Conservation (phyloP, 768 basidiomycete species). For the Boletus coccyginus region DNA sequence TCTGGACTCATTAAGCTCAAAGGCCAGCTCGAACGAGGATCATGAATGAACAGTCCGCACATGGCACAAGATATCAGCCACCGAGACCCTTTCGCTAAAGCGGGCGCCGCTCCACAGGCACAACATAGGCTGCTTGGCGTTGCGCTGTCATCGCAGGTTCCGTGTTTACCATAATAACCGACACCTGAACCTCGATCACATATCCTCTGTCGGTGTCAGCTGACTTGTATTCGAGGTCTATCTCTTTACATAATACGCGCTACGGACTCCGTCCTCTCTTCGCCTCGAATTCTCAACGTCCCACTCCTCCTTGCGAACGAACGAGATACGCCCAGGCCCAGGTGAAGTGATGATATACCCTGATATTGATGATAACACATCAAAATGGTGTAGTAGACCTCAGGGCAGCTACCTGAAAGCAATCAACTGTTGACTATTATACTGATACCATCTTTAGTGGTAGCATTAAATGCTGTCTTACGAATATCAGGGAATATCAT, state of each 20-base stretch:
- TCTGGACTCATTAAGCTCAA: slow-evolving; percentile 30
- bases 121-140: neutral
- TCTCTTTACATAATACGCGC: neutral
- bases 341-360: no score
- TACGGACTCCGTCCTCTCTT: slow-evolving; percentile 79
- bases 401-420: no score
- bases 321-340: slow-evolving; percentile 70
- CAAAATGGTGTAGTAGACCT: no score
- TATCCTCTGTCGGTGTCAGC: neutral
- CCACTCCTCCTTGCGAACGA: slow-evolving; percentile 96
- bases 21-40: slow-evolving; percentile 25
- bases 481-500: no score
- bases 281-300: slow-evolving; percentile 85
- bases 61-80: neutral
- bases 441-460: no score
- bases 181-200: neutral
- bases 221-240: neutral
- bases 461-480: no score
- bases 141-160: neutral
- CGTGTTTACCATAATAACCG: neutral
- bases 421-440: no score
- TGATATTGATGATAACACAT: no score
- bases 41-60: slow-evolving; percentile 16
- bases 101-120: neutral
- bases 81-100: neutral